Evolutionary conservation across 257 asterid genomes (phyloP).

Genomic region (Solanum piurae): DNA sequence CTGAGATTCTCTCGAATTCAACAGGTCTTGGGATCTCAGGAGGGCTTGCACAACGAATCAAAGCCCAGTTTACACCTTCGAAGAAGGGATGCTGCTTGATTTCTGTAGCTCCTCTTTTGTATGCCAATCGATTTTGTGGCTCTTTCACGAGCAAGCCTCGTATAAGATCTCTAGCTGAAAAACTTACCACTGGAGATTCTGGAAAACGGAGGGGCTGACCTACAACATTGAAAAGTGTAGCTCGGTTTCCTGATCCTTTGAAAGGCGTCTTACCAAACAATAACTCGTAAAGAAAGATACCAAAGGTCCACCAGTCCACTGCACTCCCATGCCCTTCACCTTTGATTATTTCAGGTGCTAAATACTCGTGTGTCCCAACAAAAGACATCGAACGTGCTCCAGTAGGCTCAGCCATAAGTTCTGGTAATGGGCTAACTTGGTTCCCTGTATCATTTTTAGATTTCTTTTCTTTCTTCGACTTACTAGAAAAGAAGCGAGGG

Average conservation of each 20-base stretch:
- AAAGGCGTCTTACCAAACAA: neutral
- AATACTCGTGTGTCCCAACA: neutral
- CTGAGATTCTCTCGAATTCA: neutral
- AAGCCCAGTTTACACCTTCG: constrained; percentile 2
- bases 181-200: neutral
- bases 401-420: neutral
- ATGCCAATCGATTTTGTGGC: neutral
- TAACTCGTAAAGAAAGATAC: neutral
- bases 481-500: neutral
- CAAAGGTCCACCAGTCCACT: neutral
- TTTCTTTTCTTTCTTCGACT: neutral
- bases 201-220: neutral
- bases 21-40: neutral
- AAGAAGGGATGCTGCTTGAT: neutral
- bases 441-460: neutral
- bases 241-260: neutral
- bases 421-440: neutral
- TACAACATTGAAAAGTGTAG: neutral
- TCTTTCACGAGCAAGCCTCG: neutral
- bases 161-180: neutral
- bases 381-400: neutral
- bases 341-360: neutral
- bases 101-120: constrained; percentile 1
- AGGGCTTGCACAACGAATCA: neutral
- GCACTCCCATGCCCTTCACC: neutral